A percentile compares a stretch with the other conserved stretches of the same genome.
Conservation (phyloP, 257 asterid species). For the Voacanga thouarsii region DNA sequence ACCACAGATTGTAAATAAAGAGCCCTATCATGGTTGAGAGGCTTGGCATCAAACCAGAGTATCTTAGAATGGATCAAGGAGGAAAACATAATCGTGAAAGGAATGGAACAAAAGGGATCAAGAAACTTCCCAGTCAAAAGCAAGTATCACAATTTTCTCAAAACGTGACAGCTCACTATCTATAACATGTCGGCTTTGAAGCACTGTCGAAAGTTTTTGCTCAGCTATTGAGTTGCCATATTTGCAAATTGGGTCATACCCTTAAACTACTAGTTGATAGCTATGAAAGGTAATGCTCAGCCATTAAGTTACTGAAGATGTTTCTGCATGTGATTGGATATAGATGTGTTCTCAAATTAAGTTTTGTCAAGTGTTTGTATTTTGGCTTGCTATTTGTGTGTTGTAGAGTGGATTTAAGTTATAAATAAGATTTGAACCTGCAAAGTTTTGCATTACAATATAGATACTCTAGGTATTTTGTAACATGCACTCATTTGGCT, state of each 20-base stretch:
- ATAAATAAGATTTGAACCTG: no score
- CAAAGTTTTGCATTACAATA: no score
- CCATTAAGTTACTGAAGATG: constrained; percentile 80
- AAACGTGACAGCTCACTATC: constrained; percentile 73
- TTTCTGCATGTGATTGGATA: constrained; percentile 85
- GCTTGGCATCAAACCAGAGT: constrained; percentile 89
- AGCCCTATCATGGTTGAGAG: constrained; percentile 97
- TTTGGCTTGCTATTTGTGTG: no score
- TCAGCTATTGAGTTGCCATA: constrained; percentile 75
- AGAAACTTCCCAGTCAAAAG: constrained; percentile 59
- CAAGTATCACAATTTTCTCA: constrained; percentile 75
- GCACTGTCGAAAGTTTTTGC: constrained; percentile 61
- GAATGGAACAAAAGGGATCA: constrained; percentile 52
- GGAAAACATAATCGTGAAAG: constrained; percentile 60
- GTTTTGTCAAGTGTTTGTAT: no score
- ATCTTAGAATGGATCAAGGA: constrained; percentile 74
- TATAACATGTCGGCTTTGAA: constrained; percentile 65
- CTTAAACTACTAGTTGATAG: constrained; percentile 83
- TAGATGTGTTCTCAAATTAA: no score
- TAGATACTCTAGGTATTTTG: no score
- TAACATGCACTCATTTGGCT: no score
- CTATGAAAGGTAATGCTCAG: constrained; percentile 85
- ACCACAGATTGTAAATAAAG: constrained; percentile 66
- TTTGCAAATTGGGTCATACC: constrained; percentile 67
- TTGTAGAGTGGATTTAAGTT: no score